Conservation (phyloP, 2,329 filamentous ascomycete genomes). For the Penicillium vulpinum region DNA sequence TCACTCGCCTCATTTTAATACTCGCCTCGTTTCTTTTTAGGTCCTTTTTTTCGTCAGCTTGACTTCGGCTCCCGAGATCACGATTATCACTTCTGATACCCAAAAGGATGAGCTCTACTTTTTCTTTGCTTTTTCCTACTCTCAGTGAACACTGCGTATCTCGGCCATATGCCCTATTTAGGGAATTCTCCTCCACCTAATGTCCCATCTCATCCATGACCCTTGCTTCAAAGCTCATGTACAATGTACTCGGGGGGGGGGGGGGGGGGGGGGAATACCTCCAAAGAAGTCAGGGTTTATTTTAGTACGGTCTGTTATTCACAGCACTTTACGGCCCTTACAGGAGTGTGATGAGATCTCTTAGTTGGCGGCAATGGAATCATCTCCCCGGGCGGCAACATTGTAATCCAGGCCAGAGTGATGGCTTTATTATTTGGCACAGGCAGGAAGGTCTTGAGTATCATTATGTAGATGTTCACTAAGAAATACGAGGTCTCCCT, state of each 20-base stretch:
- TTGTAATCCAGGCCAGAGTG: slow-evolving; percentile 2
- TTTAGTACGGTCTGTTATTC: background rate
- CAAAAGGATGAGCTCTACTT: background rate
- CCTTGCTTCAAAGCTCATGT: slow-evolving; percentile 3
- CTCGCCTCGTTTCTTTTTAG: slow-evolving; percentile 2
- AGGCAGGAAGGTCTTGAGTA: background rate
- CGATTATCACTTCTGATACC: background rate
- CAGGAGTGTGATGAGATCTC: slow-evolving; percentile 5
- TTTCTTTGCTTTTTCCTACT: slow-evolving; percentile 3
- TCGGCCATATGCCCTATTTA: slow-evolving; percentile 18
- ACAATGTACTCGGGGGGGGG: background rate
- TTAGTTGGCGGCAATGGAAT: background rate
- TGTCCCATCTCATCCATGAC: slow-evolving; percentile 7
- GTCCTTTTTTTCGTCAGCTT: background rate
- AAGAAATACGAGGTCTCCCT: background rate
- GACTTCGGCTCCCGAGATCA: background rate
- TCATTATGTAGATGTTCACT: background rate
- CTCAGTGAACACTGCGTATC: background rate
- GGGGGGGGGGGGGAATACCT: no score
- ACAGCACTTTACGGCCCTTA: background rate
- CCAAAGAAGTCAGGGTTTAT: background rate
- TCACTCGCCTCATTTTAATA: slow-evolving; percentile 8
- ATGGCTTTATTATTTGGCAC: background rate
- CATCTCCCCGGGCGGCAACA: slow-evolving; percentile 8
- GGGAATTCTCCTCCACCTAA: slow-evolving; percentile 18